These are phyloP conservation scores for Brassica cretica DNA, from an alignment of 345 rosid species.

Conservation along the genomic window DNA sequence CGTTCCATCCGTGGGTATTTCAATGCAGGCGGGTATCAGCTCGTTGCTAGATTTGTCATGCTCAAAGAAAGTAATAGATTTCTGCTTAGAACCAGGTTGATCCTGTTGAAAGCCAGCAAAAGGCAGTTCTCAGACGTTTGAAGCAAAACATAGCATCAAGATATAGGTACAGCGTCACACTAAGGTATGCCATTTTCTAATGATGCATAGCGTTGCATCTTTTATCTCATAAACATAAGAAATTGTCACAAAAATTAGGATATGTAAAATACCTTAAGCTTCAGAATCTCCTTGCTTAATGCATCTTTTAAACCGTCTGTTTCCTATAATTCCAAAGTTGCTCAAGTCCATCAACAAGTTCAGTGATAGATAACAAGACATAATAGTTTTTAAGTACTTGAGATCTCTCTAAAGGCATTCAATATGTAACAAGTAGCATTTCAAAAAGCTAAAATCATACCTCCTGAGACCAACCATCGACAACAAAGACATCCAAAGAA, in stretches of 20 bases:
- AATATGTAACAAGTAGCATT: neutral
- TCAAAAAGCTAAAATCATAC: slow-evolving; percentile 41
- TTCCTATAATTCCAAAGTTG: slow-evolving; percentile 52
- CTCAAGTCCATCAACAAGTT: slow-evolving; percentile 30
- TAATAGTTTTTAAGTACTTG: slow-evolving; percentile 9
- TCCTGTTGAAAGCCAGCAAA: slow-evolving; percentile 52
- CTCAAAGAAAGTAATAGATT: slow-evolving; percentile 47
- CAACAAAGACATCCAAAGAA: slow-evolving; percentile 92
- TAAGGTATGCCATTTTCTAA: slow-evolving; percentile 18
- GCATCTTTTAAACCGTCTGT: slow-evolving; percentile 68
- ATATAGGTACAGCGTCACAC: slow-evolving; percentile 3
- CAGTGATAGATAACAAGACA: slow-evolving; percentile 22
- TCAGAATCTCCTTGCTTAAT: slow-evolving; percentile 64
- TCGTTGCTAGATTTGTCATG: slow-evolving; percentile 46
- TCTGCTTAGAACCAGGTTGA: slow-evolving; percentile 50
- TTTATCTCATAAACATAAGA: neutral
- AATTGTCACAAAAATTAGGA: neutral
- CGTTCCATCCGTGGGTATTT: slow-evolving; percentile 85
- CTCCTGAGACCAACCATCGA: slow-evolving; percentile 95
- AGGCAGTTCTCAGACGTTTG: slow-evolving; percentile 19
- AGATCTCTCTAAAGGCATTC: neutral
- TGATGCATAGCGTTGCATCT: slow-evolving; percentile 3
- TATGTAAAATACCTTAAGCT: slow-evolving; percentile 64
- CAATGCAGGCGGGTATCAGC: slow-evolving; percentile 60
- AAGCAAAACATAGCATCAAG: slow-evolving; percentile 12